Percentiles rank a stretch among this genome's conserved stretches.
phyloP scores from a whole-genome alignment of 2,329 filamentous ascomycete species.

The Phyllachora maydis region DNA sequence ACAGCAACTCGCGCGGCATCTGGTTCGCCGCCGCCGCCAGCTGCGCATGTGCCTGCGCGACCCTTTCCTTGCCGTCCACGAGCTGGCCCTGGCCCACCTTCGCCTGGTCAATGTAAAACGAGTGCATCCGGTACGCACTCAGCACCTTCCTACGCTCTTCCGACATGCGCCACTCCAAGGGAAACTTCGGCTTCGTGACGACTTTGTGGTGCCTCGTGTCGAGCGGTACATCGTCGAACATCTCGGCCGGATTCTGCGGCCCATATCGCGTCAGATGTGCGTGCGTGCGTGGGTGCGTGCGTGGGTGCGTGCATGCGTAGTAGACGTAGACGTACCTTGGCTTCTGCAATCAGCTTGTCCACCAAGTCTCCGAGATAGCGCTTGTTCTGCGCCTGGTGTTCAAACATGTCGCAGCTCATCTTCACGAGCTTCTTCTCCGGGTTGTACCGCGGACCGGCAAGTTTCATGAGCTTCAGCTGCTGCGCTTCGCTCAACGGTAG shows the following conservation, averaged over 20 bases:
- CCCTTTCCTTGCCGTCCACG: constrained; percentile 32
- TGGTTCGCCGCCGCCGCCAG: constrained; percentile 2
- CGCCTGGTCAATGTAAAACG: constrained; percentile 29
- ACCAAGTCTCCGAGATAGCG: constrained; percentile 73
- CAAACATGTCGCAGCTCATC: constrained; percentile 79
- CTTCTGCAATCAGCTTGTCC: constrained; percentile 49
- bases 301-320: too few species aligned
- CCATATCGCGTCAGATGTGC: too few species aligned
- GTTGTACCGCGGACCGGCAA: constrained; percentile 73
- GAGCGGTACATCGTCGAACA: constrained; percentile 73
- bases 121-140: constrained; percentile 32
- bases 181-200: constrained; percentile 50
- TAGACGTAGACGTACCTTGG: constrained; percentile 44
- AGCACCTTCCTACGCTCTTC: constrained; percentile 44
- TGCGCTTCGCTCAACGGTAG: constrained; percentile 48
- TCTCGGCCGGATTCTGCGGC: constrained; percentile 47
- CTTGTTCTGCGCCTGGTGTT: constrained; percentile 89
- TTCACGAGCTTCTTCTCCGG: constrained; percentile 61
- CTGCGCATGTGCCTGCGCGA: constrained; percentile 18
- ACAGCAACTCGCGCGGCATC: constrained; percentile 1
- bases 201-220: constrained; percentile 70
- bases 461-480: constrained; percentile 65
- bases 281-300: too few species aligned
- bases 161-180: constrained; percentile 66
- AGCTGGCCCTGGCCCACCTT: constrained; percentile 30